Evolutionary conservation across 202 grass and related monocot species (phyloP), one percentile per base, ranked within the genome.

Genomic region (Setaria viridis): DNA sequence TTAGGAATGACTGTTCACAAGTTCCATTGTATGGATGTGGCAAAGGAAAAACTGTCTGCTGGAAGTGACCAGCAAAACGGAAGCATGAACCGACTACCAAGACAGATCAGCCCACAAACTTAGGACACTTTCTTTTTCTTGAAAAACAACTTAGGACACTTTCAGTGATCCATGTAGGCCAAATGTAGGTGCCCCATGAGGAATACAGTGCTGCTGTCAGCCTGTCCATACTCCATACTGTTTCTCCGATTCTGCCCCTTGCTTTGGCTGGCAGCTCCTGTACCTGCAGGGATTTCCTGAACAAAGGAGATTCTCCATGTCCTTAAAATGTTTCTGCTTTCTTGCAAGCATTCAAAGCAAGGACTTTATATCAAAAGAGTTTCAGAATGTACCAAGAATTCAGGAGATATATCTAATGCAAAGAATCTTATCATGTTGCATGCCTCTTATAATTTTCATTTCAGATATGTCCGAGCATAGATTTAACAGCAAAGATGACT

Each of bases 271-370:
- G 62, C 84, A 86, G 67, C 48, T 63, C 74, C 66, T 84, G 80
- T 70, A 45, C 47, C 34, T 46, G 68, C 77, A 86, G 77, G 84
- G 72, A 74, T 86, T 59, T 80, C 65, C 67, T 57, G 66, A 65
- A 57, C 74, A 79, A 65, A 84, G 66, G 29, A 79, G 73, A 88
- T 84, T 35, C 74, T 66, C 57, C 14, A 2, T 78, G 55, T 73
- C 66, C 25, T 53, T 48, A 66, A 79, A 80, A 72, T 54, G 55
- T 65, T 65, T 37, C 33, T 78, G 12, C 79, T 46, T 73, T 13
- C 45, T 69, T 84, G 46, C 59, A 72, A 69, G 74, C 74, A 83
- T 46, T 69, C 32, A 82, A 62, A 21, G 2, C 9, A 77, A 62
- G 64, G 76, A 42, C 42, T 57, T 7, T 17, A 53, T 21, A 41